A percentile compares a stretch with the other conserved stretches of the same genome.
phyloP scores from a whole-genome alignment of 2,329 filamentous ascomycete genomes.

The Aphanocladium album region DNA sequence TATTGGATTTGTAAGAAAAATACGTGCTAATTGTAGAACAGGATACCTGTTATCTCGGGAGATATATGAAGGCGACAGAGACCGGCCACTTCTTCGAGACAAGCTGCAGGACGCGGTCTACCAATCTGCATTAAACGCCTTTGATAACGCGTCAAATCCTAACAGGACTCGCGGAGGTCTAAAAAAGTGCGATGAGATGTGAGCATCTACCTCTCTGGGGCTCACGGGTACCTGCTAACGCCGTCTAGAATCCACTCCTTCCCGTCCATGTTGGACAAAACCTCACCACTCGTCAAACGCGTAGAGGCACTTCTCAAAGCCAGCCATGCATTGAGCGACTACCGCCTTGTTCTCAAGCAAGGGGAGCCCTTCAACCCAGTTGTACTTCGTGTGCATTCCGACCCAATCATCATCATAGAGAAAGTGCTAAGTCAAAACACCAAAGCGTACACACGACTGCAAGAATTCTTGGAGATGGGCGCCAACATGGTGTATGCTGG shows the following conservation, averaged over 20 bases:
- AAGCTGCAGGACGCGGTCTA: slow-evolving; percentile 57
- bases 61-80: slow-evolving; percentile 51
- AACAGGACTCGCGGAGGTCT: slow-evolving; percentile 71
- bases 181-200: slow-evolving; percentile 74
- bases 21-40: slow-evolving; percentile 25
- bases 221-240: slow-evolving; percentile 5
- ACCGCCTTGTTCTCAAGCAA: slow-evolving; percentile 72
- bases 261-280: slow-evolving; percentile 49
- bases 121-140: slow-evolving; percentile 61
- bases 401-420: slow-evolving; percentile 67
- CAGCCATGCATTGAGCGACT: slow-evolving; percentile 70
- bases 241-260: slow-evolving; percentile 56
- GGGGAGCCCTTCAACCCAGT: slow-evolving; percentile 77
- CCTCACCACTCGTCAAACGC: slow-evolving; percentile 45
- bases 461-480: slow-evolving; percentile 67
- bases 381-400: slow-evolving; percentile 68
- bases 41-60: slow-evolving; percentile 59
- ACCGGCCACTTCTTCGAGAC: slow-evolving; percentile 43
- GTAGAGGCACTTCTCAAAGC: slow-evolving; percentile 63
- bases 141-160: slow-evolving; percentile 78
- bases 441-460: slow-evolving; percentile 67
- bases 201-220: slow-evolving; percentile 24
- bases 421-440: slow-evolving; percentile 73
- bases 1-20: background rate
- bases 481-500: slow-evolving; percentile 60